phyloP scores from a whole-genome alignment of 805 yeast genomes.

The Saccharomycopsis babjevae region DNA sequence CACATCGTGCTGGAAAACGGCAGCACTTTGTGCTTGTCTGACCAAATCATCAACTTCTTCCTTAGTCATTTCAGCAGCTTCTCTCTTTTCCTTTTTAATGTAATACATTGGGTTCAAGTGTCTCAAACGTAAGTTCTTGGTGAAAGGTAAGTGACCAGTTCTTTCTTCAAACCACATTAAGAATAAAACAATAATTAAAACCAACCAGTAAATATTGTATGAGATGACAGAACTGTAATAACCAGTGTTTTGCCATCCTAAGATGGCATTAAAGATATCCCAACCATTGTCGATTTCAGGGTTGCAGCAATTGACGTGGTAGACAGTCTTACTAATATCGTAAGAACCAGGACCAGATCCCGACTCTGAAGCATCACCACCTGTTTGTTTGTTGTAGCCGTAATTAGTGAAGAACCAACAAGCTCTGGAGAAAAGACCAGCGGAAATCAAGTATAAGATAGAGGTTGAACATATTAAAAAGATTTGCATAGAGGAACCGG shows the following conservation, averaged over 20 bases:
- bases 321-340: constrained; percentile 65
- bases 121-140: constrained; percentile 36
- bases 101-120: constrained; percentile 64
- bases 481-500: constrained; percentile 71
- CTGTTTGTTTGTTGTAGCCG: constrained; percentile 52
- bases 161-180: constrained; percentile 78
- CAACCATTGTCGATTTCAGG: constrained; percentile 89
- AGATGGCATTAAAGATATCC: constrained; percentile 89
- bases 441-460: constrained; percentile 78
- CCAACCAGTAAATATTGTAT: constrained; percentile 84
- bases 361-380: constrained; percentile 90
- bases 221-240: constrained; percentile 85
- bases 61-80: constrained; percentile 34
- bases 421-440: constrained; percentile 90
- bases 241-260: constrained; percentile 98
- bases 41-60: constrained; percentile 48
- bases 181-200: constrained; percentile 41
- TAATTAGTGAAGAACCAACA: constrained; percentile 81
- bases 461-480: constrained; percentile 84
- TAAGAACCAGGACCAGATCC: constrained; percentile 96
- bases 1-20: constrained; percentile 29
- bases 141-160: constrained; percentile 69
- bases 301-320: constrained; percentile 97
- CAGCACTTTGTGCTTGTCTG: constrained; percentile 29
- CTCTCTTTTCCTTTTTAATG: constrained; percentile 57